phyloP scores from a whole-genome alignment of 768 basidiomycete species.

The Lentinus brumalis region DNA sequence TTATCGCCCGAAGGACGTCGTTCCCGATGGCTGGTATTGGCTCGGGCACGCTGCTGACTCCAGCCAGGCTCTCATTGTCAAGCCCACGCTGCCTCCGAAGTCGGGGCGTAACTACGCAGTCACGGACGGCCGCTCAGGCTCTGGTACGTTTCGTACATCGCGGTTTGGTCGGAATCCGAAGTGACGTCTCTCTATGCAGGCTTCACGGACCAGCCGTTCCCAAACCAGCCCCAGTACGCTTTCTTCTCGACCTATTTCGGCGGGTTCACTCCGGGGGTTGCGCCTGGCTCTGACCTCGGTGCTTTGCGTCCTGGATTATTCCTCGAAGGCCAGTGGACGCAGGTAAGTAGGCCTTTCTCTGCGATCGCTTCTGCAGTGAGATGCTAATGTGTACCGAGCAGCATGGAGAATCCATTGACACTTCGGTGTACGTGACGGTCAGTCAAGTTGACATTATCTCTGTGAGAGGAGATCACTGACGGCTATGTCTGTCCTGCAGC shows the following conservation, averaged over 20 bases:
- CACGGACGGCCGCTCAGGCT: not conserved
- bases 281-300: not conserved
- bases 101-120: not conserved
- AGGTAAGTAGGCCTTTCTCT: not conserved
- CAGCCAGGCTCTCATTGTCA: not conserved
- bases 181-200: not conserved
- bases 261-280: not conserved
- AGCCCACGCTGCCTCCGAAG: slow-evolving; percentile 1
- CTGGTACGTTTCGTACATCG: not conserved
- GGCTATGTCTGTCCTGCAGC: not conserved
- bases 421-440: not conserved
- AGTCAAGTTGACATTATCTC: not conserved
- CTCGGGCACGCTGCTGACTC: slow-evolving; percentile 2
- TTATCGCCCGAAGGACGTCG: not conserved
- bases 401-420: not conserved
- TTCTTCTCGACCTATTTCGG: slow-evolving; percentile 1
- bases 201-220: not conserved
- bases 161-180: not conserved
- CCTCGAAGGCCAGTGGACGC: not conserved
- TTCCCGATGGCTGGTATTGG: not conserved
- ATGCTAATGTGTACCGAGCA: not conserved
- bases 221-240: not conserved
- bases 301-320: not conserved
- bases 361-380: not conserved
- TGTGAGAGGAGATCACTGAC: not conserved